Percentiles rank a stretch among this genome's conserved stretches.
Conservation (phyloP, 2,329 filamentous ascomycete species). For the Sclerotinia trifoliorum region DNA sequence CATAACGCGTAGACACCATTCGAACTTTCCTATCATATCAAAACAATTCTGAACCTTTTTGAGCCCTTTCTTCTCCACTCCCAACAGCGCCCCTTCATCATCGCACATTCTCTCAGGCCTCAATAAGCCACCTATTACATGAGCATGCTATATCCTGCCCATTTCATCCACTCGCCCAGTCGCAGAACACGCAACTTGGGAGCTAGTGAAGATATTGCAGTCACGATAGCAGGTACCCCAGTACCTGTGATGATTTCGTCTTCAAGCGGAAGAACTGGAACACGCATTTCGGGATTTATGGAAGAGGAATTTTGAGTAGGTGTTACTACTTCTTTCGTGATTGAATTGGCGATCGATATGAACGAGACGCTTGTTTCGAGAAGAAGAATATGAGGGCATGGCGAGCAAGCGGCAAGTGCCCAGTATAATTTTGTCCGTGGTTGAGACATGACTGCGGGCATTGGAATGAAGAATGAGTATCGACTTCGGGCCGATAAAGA, state of each 20-base stretch:
- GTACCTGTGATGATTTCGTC: conserved; percentile 41
- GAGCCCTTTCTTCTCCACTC: too few species aligned
- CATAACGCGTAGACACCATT: too few species aligned
- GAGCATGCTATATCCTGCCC: conserved; percentile 39
- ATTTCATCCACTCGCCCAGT: conserved; percentile 41
- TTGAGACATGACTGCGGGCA: background rate
- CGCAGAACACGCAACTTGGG: conserved; percentile 39
- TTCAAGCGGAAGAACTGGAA: conserved; percentile 39
- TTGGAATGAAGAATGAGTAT: background rate
- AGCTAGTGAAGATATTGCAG: conserved; percentile 33
- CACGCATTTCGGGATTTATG: conserved; percentile 41
- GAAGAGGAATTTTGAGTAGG: conserved; percentile 14
- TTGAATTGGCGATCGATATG: conserved; percentile 25
- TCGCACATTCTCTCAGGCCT: conserved; percentile 36
- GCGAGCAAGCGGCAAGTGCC: conserved; percentile 38
- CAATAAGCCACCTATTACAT: conserved; percentile 36
- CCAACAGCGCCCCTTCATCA: too few species aligned
- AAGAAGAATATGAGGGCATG: conserved; percentile 40
- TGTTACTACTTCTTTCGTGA: conserved; percentile 24
- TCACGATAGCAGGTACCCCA: conserved; percentile 39
- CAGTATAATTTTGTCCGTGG: conserved; percentile 36
- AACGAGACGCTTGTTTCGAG: conserved; percentile 34
- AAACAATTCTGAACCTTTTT: too few species aligned
- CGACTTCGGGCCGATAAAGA: background rate
- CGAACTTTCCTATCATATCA: too few species aligned